phyloP scores from a whole-genome alignment of 1,139 yeast genomes.

The Torulaspora globosa region DNA sequence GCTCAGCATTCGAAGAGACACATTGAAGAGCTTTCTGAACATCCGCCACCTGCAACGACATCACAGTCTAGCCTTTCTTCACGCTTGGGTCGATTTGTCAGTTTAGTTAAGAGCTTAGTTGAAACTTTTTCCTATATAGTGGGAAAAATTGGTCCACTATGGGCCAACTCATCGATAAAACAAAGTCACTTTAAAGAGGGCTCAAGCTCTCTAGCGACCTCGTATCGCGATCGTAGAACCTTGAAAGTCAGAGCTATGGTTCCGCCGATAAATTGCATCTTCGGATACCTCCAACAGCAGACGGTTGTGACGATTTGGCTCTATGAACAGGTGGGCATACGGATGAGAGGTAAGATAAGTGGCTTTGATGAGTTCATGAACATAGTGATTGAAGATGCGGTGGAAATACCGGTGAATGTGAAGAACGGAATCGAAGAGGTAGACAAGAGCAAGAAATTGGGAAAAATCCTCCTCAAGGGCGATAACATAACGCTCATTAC shows the following conservation, averaged over 20 bases:
- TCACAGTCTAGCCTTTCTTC: constrained; percentile 4
- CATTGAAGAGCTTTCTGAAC: constrained; percentile 31
- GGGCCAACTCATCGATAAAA: neutral
- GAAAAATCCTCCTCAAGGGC: constrained; percentile 77
- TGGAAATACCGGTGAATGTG: constrained; percentile 51
- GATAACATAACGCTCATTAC: constrained; percentile 87
- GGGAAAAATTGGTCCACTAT: neutral
- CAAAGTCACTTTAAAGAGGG: neutral
- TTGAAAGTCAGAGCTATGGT: constrained; percentile 44
- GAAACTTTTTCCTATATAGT: neutral
- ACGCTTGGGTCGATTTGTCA: neutral
- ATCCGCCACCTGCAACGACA: constrained; percentile 24
- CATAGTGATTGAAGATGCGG: constrained; percentile 85
- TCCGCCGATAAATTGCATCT: constrained; percentile 89
- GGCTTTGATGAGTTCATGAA: constrained; percentile 99
- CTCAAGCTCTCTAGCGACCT: neutral
- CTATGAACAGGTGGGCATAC: constrained; percentile 71
- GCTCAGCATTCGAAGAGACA: constrained; percentile 30
- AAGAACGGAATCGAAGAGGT: constrained; percentile 30
- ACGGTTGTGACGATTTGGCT: constrained; percentile 80
- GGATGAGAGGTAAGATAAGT: constrained; percentile 76
- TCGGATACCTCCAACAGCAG: constrained; percentile 81
- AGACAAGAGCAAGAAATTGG: constrained; percentile 46
- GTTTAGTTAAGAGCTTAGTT: neutral
- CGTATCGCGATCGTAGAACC: constrained; percentile 8